A percentile compares a stretch with the other conserved stretches of the same genome.
These are phyloP conservation scores for Diaporthe sp. DNA, from an alignment of 2,329 filamentous ascomycete species.

Conservation along the genomic window DNA sequence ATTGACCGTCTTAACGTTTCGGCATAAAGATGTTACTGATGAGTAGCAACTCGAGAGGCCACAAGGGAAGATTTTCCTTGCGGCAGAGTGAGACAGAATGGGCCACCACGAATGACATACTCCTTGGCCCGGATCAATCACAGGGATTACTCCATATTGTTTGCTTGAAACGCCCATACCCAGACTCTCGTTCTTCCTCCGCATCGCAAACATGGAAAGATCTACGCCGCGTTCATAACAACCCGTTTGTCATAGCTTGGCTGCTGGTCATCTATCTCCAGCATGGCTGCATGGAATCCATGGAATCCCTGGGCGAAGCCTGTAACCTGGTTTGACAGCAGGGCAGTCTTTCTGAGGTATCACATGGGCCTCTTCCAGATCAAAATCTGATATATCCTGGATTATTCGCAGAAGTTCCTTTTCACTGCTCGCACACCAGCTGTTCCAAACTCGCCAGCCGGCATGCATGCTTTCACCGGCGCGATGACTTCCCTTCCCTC, in stretches of 20 bases:
- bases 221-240: neutral
- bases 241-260: conserved; percentile 5
- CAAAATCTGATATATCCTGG: neutral
- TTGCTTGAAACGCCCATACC: conserved; percentile 26
- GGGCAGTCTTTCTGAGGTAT: neutral
- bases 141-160: conserved; percentile 20
- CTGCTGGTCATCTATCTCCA: neutral
- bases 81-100: neutral
- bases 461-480: neutral
- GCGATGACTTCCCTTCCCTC: neutral
- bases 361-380: neutral
- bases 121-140: conserved; percentile 17
- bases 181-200: conserved; percentile 8
- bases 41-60: neutral
- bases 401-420: neutral
- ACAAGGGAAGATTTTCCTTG: neutral
- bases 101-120: neutral
- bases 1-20: neutral
- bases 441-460: neutral
- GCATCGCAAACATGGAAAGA: conserved; percentile 20
- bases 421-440: neutral
- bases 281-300: neutral
- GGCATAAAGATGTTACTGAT: neutral
- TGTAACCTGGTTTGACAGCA: neutral
- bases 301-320: neutral